Base-by-base conservation (phyloP, 1,284 basidiomycete genomes). In the Mixia osmundae region DNA sequence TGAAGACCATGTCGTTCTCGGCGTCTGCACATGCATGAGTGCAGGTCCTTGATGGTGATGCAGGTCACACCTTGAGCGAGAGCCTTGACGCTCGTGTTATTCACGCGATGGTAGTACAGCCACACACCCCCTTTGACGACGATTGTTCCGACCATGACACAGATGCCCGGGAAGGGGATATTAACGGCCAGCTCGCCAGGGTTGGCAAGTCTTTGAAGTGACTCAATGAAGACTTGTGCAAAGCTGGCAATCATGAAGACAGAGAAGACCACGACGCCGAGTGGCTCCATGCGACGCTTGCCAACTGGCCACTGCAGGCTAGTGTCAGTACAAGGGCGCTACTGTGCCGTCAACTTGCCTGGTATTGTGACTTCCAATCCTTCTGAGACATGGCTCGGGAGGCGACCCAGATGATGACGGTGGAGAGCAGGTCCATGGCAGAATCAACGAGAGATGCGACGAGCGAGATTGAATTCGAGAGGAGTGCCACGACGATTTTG, bases 391-490 rank as follows among this genome's bases (percentile, higher is more conserved):
- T 42, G 26, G 38, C 39, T 23, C 39, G 38, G 23, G 42, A 41
- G 11, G 50, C 46, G 12, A 44, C 41, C 33, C 43, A 50, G 36
- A 50, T 52, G 38, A 52, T 52, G 33, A 65, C 48, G 0, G 64
- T 66, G 12, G 60, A 62, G 1, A 68, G 45, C 14, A 67, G 54
- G 37, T 68, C 66, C 41, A 68, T 57, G 0, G 59, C 62, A 14
- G 60, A 62, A 50, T 66, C 66, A 36, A 67, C 61, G 10, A 65
- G 52, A 0, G 59, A 62, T 5, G 66, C 66, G 19, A 65, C 56
- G 33, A 68, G 57, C 16, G 65, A 67, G 38, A 68, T 62, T 5
- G 65, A 67, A 28, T 61, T 57, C 19, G 64, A 65, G 25, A 63
- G 59, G 16, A 62, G 50, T 11, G 66, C 62, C 0, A 65, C 64